These are phyloP conservation scores for Aspergillus cavernicola DNA, from an alignment of 495 filamentous ascomycete genomes.

Conservation along the genomic window DNA sequence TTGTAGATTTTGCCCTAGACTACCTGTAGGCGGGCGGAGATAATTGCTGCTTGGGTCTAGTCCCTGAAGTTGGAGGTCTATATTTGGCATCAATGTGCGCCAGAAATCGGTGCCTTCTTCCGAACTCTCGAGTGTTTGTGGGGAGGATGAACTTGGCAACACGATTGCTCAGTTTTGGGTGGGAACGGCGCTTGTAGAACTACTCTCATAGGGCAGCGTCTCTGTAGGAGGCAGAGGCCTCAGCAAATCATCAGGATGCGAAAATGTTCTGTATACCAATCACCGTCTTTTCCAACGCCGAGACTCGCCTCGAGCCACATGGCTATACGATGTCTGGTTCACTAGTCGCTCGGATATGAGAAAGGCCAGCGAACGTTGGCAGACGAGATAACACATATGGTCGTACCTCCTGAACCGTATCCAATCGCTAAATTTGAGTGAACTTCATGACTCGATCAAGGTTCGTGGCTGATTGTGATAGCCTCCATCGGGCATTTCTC, in stretches of 20 bases:
- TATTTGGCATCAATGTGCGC: conserved; percentile 28
- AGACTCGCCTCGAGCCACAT: conserved; percentile 11
- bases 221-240: conserved; percentile 6
- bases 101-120: conserved; percentile 1
- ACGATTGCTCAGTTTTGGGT: conserved; percentile 17
- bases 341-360: conserved; percentile 9
- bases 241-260: conserved; percentile 18
- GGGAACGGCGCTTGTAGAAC: conserved; percentile 36
- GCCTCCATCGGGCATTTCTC: conserved; percentile 9
- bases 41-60: conserved; percentile 19
- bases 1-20: background rate
- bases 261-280: conserved; percentile 12
- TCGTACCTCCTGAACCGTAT: background rate
- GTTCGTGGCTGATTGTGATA: conserved; percentile 17
- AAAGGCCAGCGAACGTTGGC: conserved; percentile 4
- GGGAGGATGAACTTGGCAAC: conserved; percentile 6
- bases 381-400: conserved; percentile 6
- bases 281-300: background rate
- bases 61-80: conserved; percentile 8
- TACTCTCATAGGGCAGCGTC: conserved; percentile 23
- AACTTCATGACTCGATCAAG: background rate
- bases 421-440: conserved; percentile 7
- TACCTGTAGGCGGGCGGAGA: conserved; percentile 8
- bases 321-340: conserved; percentile 4
- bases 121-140: background rate